These are phyloP conservation scores for Aspergillus baeticus DNA, from an alignment of 495 filamentous ascomycete genomes.

Conservation along the genomic window DNA sequence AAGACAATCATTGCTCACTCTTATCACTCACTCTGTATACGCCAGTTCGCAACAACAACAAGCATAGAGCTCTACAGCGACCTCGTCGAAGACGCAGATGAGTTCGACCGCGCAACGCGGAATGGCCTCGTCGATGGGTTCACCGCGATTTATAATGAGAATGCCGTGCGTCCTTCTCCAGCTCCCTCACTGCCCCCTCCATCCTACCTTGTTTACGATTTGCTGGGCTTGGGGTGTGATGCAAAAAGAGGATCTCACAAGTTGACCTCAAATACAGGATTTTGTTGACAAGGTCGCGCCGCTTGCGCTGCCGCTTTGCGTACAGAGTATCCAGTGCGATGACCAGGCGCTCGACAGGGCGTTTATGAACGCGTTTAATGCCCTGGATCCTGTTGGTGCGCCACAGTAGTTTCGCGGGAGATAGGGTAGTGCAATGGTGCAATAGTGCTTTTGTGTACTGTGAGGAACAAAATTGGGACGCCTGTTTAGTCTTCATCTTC, in stretches of 20 bases:
- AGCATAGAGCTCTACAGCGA: neutral
- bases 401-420: no score
- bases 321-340: neutral
- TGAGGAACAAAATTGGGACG: no score
- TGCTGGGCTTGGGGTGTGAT: neutral
- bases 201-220: no score
- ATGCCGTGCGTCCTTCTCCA: neutral
- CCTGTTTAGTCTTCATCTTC: no score
- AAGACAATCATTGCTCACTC: no score
- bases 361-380: neutral
- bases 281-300: constrained; percentile 2
- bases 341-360: neutral
- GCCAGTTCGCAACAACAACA: neutral
- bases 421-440: no score
- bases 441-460: no score
- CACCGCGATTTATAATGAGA: neutral
- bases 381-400: neutral
- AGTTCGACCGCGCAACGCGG: neutral
- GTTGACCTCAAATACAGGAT: neutral
- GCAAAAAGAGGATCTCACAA: neutral
- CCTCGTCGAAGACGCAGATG: neutral
- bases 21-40: no score
- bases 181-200: no score
- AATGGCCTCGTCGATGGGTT: neutral
- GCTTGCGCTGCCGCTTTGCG: neutral